Evolutionary conservation across 306 rosid species (phyloP), one percentile per base, ranked within the genome.

Genomic region (Arachis hypogaea): DNA sequence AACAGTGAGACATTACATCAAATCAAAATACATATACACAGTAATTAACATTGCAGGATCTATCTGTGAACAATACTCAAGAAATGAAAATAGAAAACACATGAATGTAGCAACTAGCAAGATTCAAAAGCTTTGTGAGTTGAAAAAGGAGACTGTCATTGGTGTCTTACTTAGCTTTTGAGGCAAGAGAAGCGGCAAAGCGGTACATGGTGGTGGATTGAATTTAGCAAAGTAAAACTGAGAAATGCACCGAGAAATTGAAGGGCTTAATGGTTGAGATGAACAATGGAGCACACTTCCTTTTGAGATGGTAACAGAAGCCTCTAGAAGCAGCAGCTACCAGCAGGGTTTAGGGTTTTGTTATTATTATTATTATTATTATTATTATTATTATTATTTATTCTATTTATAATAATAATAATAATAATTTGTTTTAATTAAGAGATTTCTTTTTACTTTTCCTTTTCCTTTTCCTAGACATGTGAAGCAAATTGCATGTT

Each of bases 281-380:
- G 12, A 47, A 14, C 9, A 52, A 52, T 52, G 58, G 58, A n/a
- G 14, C 63, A 52, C 41, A 59, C 50, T 51, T 38, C 79, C 79
- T 85, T 83, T 78, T 83, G 72, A 9, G 33, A 71, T 66, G 65
- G 9, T 10, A 46, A 36, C 66, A 46, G 96, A 92, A 90, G 89
- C 71, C 82, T 90, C 96, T 84, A 84, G 98, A 93, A 90, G 73
- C 49, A 49, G 69, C 66, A 70, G 63, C 62, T 75, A 73, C 38
- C 38, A 2, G 81, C 82, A 87, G 94, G 89, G 92, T 92, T 86
- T 86, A 85, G 98, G 96, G 90, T 92, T 90, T 90, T 76, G 5
- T 16, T 16, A 16, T 16, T 16, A 16, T 16, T 16, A 16, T 16
- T 16, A 16, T 16, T 16, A 16, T 16, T 16, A 16, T 16, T 16